Percentiles rank a stretch among this genome's conserved stretches.
These are phyloP conservation scores for Sanghuangporus sanghuang DNA, from an alignment of 1,284 basidiomycete species.

Conservation along the genomic window DNA sequence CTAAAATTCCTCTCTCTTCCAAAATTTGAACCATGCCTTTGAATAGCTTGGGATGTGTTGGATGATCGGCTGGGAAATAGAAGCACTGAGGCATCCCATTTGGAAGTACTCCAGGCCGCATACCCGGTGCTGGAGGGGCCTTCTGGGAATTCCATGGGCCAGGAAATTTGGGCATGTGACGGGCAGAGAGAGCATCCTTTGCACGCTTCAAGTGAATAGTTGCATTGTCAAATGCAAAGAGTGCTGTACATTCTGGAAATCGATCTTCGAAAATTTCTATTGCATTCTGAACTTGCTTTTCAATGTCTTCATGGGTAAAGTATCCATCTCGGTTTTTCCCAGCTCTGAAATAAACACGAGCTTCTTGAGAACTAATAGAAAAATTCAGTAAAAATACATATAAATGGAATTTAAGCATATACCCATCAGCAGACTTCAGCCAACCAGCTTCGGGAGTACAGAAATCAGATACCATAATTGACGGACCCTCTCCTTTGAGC, in stretches of 20 bases:
- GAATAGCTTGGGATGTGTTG: not conserved
- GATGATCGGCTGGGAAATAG: not conserved
- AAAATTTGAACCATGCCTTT: constrained; percentile 27
- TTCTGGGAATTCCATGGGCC: constrained; percentile 21
- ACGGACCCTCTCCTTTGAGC: constrained; percentile 25
- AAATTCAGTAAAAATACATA: not conserved
- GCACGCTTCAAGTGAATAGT: constrained; percentile 31
- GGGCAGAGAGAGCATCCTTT: constrained; percentile 28
- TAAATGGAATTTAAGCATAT: not conserved
- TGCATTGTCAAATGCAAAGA: constrained; percentile 36
- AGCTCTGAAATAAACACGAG: constrained; percentile 26
- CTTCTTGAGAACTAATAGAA: constrained; percentile 19
- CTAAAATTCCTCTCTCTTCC: constrained; percentile 21
- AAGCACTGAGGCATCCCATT: not conserved
- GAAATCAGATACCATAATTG: constrained; percentile 33
- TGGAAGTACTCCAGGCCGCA: constrained; percentile 18
- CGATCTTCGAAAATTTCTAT: constrained; percentile 31
- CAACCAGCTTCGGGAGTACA: constrained; percentile 29
- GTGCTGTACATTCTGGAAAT: constrained; percentile 24
- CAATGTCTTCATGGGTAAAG: constrained; percentile 25
- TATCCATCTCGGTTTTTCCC: constrained; percentile 33
- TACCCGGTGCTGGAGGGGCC: constrained; percentile 24
- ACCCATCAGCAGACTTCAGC: constrained; percentile 20
- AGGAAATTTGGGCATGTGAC: constrained; percentile 28
- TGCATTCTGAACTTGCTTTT: constrained; percentile 26